Percentiles rank a stretch among this genome's conserved stretches.
Conservation (phyloP, 768 basidiomycete species). For the Rhizopogon vinicolor region DNA sequence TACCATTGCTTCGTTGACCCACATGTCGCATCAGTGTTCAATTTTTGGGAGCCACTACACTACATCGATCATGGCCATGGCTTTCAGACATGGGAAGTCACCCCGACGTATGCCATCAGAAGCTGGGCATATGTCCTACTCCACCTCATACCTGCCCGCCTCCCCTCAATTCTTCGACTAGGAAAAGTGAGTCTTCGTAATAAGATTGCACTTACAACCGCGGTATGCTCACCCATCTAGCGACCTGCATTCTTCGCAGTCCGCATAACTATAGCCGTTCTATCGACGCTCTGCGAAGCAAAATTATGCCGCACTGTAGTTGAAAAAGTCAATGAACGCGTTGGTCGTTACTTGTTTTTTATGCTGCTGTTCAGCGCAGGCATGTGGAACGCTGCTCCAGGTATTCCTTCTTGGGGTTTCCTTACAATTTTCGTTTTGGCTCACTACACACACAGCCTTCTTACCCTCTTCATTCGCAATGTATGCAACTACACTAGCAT, state of each 20-base stretch:
- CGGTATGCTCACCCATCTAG: slow-evolving; percentile 36
- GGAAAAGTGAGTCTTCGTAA: slow-evolving; percentile 57
- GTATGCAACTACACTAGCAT: slow-evolving; percentile 81
- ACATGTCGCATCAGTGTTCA: slow-evolving; percentile 66
- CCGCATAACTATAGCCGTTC: slow-evolving; percentile 69
- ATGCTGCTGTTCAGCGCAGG: slow-evolving; percentile 82
- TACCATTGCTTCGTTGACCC: not conserved
- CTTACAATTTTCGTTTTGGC: not conserved
- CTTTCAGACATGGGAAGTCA: slow-evolving; percentile 98
- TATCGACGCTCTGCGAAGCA: slow-evolving; percentile 75
- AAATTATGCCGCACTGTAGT: slow-evolving; percentile 78
- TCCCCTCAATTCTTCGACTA: slow-evolving; percentile 54
- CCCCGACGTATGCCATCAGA: slow-evolving; percentile 85
- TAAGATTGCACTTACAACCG: not conserved
- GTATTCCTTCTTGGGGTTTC: slow-evolving; percentile 31
- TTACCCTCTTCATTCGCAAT: slow-evolving; percentile 94
- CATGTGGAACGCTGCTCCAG: slow-evolving; percentile 90
- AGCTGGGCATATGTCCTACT: slow-evolving; percentile 92
- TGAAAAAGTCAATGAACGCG: slow-evolving; percentile 80
- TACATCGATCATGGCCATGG: slow-evolving; percentile 81
- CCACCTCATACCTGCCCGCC: slow-evolving; percentile 63
- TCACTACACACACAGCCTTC: slow-evolving; percentile 55
- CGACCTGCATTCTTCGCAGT: slow-evolving; percentile 86
- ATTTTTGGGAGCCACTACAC: slow-evolving; percentile 98
- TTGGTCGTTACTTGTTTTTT: slow-evolving; percentile 92